Evolutionary conservation across 2,329 filamentous ascomycete species (phyloP).

Genomic region (Emydomyces testavorans): DNA sequence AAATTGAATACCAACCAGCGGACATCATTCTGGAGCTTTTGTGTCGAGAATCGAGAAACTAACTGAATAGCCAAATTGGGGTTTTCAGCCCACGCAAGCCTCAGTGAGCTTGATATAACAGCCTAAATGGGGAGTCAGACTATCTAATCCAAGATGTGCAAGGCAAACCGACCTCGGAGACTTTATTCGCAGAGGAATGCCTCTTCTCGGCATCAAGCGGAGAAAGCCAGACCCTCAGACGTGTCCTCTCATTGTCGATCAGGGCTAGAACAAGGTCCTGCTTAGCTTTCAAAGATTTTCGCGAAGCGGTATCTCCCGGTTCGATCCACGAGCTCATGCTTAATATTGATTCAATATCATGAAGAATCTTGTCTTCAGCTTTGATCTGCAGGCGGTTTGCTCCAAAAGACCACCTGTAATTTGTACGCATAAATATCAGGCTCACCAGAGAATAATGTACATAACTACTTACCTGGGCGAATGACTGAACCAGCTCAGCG

Average conservation of each 20-base stretch:
- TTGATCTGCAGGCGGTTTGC: conserved; percentile 89
- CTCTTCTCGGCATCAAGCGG: conserved; percentile 58
- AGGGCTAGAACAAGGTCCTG: conserved; percentile 72
- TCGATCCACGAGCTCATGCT: conserved; percentile 50
- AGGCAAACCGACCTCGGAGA: conserved; percentile 10
- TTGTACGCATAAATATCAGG: background rate
- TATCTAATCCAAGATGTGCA: background rate
- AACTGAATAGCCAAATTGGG: conserved; percentile 82
- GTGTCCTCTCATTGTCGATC: conserved; percentile 70
- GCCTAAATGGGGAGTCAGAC: conserved; percentile 9
- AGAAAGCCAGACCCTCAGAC: conserved; percentile 79
- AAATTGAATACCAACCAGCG: conserved; percentile 69
- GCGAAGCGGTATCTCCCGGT: conserved; percentile 37
- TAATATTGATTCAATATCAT: conserved; percentile 59
- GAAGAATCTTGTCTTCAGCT: conserved; percentile 73
- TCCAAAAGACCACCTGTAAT: conserved; percentile 85
- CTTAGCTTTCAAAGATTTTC: conserved; percentile 61
- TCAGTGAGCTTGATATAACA: conserved; percentile 53
- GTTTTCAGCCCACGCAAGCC: conserved; percentile 76
- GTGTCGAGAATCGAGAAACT: conserved; percentile 63
- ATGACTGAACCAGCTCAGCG: conserved; percentile 75
- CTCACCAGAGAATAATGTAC: background rate
- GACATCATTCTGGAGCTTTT: conserved; percentile 61
- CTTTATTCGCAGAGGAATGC: conserved; percentile 32
- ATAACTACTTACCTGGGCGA: conserved; percentile 47